These are phyloP conservation scores for Ceratobasidium sp. DNA, from an alignment of 1,284 basidiomycete genomes.

Conservation along the genomic window DNA sequence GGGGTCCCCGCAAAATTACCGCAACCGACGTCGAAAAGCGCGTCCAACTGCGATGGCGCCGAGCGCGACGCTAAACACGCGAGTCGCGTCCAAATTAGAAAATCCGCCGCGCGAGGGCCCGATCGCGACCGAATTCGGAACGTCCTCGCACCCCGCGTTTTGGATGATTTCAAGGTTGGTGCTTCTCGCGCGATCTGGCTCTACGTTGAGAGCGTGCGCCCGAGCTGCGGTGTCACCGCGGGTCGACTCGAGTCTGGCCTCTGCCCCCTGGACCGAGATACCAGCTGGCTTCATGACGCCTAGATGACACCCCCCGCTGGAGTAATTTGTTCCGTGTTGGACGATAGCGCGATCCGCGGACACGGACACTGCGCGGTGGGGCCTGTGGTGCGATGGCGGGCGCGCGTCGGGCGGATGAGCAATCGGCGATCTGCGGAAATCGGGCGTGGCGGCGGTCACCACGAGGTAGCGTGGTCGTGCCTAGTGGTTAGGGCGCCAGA, in stretches of 20 bases:
- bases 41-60: slow-evolving; percentile 16
- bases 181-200: slow-evolving; percentile 25
- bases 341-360: slow-evolving; percentile 25
- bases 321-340: slow-evolving; percentile 31
- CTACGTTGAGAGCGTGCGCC: background rate
- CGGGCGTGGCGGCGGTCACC: background rate
- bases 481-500: background rate
- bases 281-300: slow-evolving; percentile 22
- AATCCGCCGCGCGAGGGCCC: slow-evolving; percentile 12
- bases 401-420: no score
- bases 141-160: slow-evolving; percentile 18
- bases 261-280: slow-evolving; percentile 16
- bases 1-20: slow-evolving; percentile 28
- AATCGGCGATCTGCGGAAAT: no score
- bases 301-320: background rate
- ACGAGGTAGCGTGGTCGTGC: background rate
- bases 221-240: slow-evolving; percentile 17
- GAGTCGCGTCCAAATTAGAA: slow-evolving; percentile 12
- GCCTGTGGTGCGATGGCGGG: background rate
- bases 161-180: slow-evolving; percentile 27
- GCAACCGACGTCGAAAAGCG: background rate
- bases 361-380: slow-evolving; percentile 16
- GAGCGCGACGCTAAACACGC: slow-evolving; percentile 15
- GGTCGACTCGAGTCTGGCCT: slow-evolving; percentile 12
- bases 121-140: slow-evolving; percentile 13